Conservation (phyloP, 257 asterid species). For the Thymus mandschuricus region DNA sequence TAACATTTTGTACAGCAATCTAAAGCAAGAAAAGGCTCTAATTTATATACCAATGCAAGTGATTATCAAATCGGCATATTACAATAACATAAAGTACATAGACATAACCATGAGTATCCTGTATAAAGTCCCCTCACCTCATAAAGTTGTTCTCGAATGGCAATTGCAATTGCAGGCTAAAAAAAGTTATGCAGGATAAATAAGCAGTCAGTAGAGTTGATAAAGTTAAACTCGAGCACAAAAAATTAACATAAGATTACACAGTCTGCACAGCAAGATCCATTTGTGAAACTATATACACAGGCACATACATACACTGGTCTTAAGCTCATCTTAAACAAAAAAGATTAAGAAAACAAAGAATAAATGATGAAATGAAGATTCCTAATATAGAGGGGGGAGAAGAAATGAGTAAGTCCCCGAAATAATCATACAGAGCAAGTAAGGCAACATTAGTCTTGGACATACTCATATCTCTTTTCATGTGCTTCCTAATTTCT, state of each 20-base stretch:
- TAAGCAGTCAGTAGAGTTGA: background rate
- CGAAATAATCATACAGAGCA: background rate
- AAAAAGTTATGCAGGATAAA: slow-evolving; percentile 35
- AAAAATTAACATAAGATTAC: background rate
- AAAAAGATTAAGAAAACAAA: background rate
- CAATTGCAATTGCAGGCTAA: slow-evolving; percentile 95
- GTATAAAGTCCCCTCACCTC: slow-evolving; percentile 63
- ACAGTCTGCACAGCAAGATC: slow-evolving; percentile 4
- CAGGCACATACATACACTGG: background rate
- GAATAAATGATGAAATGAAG: background rate
- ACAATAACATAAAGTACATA: slow-evolving; percentile 11
- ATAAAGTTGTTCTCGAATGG: slow-evolving; percentile 91
- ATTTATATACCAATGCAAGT: slow-evolving; percentile 8
- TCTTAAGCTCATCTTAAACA: too few species aligned
- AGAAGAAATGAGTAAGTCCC: background rate
- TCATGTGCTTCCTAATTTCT: too few species aligned
- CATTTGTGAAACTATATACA: background rate
- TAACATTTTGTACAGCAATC: slow-evolving; percentile 88
- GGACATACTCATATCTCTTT: background rate
- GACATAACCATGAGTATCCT: slow-evolving; percentile 17
- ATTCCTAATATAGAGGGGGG: background rate
- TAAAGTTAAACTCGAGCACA: slow-evolving; percentile 21
- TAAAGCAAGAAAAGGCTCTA: slow-evolving; percentile 39
- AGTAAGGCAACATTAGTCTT: background rate
- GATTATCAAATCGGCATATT: slow-evolving; percentile 13